phyloP scores from a whole-genome alignment of 768 basidiomycete species.

The Goffeauzyma gilvescens region DNA sequence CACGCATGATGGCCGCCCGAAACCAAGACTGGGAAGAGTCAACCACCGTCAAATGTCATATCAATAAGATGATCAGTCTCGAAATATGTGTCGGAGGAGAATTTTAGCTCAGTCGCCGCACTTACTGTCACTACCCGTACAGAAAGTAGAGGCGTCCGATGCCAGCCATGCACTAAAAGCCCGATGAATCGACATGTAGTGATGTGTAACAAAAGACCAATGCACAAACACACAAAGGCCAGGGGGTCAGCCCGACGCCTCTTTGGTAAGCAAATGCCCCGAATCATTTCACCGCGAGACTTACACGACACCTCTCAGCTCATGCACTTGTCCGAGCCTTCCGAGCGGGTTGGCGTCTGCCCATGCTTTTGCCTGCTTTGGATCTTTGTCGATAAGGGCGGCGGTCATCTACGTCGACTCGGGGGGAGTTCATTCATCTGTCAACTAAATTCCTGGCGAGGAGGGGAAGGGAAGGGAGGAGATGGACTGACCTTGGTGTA shows the following conservation, averaged over 20 bases:
- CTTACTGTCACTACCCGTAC: conserved; percentile 11
- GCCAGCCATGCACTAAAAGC: conserved; percentile 12
- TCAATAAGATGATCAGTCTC: neutral
- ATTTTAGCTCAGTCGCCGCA: neutral
- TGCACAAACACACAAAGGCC: too few species aligned
- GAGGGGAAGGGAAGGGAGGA: too few species aligned
- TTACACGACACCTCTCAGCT: conserved; percentile 11
- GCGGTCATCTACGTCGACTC: conserved; percentile 22
- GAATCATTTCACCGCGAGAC: neutral
- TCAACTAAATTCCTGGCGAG: too few species aligned
- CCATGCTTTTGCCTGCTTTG: conserved; percentile 20
- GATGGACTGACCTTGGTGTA: conserved; percentile 14
- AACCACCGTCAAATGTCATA: too few species aligned
- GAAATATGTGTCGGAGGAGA: too few species aligned
- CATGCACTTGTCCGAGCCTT: conserved; percentile 12
- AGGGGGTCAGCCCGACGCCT: too few species aligned
- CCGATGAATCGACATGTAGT: too few species aligned
- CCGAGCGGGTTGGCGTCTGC: conserved; percentile 8
- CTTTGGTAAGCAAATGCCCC: too few species aligned
- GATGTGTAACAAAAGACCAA: too few species aligned
- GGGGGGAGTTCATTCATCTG: too few species aligned
- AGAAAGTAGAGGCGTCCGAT: conserved; percentile 8
- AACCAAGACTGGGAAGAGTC: conserved; percentile 7
- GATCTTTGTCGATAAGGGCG: conserved; percentile 17
- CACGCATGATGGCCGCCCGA: conserved; percentile 12